Base-by-base conservation (phyloP, 1,284 basidiomycete species). In the Ganoderma sinense region DNA sequence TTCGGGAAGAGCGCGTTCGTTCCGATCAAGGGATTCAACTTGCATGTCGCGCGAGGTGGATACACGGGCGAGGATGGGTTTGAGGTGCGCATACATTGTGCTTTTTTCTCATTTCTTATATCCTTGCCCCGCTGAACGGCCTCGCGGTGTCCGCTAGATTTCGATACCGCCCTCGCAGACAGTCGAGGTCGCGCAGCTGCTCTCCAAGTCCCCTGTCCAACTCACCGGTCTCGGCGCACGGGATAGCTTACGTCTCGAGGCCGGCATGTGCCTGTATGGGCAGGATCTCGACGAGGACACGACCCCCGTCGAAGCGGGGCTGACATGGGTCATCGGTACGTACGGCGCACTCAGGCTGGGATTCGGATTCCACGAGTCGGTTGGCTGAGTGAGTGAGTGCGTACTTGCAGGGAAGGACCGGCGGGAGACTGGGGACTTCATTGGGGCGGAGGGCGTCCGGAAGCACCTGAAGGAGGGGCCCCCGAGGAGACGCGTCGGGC, bases 31-130 rank as follows among this genome's bases (percentile, higher is more conserved):
- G 89, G 91, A 1, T 91, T 95, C 73, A 91, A 92, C 75, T 86
- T 96, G 69, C 98, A 99, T 79, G 90, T 99, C 43, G 95, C 97
- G 11, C 91, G 97, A n/a, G 96, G 96, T 29, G 97, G 98, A 4
- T 99, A 99, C 83, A 99, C 98, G 0, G 97, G 98, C 41, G 98
- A 99, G 83, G 97, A 99, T 80, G 98, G 97, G 0, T 99, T 99
- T 75, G 97, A 99, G 86, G 94, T 93, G 51, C 72, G 85, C 78
- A 36, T 11, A 69, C 10, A 14, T 56, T 14, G 11, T 5, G 53
- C 31, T 31, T 56, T 11, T 8, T 29, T 48, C 1, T 8, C 14
- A 13, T 63, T 20, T 58, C 26, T 6, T 23, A 3, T 11, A 5
- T 20, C 31, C 31, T 26, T 14, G 2, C 0, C 31, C 5, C 41